A percentile compares a stretch with the other conserved stretches of the same genome.
Evolutionary conservation across 305 asterid species (phyloP).

Genomic region (Petunia hybrid): DNA sequence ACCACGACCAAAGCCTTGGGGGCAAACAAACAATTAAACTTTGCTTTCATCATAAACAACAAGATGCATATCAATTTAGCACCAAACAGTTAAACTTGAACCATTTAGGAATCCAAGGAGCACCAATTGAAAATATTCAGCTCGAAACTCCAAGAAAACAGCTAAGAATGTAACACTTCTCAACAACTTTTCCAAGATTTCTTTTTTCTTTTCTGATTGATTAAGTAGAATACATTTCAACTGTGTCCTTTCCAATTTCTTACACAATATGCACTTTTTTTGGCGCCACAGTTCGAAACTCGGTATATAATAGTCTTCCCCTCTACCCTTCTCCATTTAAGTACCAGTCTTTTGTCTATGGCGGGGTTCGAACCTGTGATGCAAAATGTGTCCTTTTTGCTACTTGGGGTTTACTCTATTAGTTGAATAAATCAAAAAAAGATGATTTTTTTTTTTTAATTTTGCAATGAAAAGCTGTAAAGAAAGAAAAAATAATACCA

Average conservation of each 20-base stretch:
- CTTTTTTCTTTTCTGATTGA: not conserved
- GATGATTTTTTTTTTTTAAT: too few relatives aligned
- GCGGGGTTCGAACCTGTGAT: not conserved
- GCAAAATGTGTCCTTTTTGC: not conserved
- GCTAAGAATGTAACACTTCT: not conserved
- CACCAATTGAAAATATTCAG: not conserved
- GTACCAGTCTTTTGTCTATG: too few relatives aligned
- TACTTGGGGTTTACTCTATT: not conserved
- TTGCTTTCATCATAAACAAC: not conserved
- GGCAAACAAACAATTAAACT: not conserved
- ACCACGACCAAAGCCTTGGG: too few relatives aligned
- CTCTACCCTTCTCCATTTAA: too few relatives aligned
- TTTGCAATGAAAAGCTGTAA: not conserved
- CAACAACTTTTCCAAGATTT: not conserved
- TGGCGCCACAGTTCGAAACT: too few relatives aligned
- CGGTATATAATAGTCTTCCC: too few relatives aligned
- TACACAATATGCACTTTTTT: too few relatives aligned
- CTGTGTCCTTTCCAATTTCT: not conserved
- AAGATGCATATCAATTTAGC: not conserved
- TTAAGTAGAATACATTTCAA: not conserved
- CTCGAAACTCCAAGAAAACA: not conserved
- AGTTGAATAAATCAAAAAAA: not conserved
- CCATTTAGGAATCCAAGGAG: not conserved
- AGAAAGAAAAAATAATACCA: slow-evolving; percentile 35
- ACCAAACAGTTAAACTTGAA: not conserved